phyloP scores from a whole-genome alignment of 1,284 basidiomycete species.

The Schizophyllum commune region DNA sequence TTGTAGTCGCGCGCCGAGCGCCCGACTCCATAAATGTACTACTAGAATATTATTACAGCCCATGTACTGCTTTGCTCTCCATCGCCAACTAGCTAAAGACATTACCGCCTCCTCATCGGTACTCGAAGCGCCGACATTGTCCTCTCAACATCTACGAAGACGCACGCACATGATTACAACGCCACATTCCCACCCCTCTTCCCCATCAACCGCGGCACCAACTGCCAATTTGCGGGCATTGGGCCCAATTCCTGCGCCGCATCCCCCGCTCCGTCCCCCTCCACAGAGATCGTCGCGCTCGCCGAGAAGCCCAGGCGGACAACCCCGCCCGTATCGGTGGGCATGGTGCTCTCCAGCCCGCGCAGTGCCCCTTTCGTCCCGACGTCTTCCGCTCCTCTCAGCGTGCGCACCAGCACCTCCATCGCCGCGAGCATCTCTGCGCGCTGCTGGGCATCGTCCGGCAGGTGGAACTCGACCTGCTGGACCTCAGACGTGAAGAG shows the following conservation, averaged over 20 bases:
- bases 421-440: background rate
- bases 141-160: too few relatives aligned
- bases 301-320: background rate
- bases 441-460: background rate
- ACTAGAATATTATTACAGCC: too few relatives aligned
- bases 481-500: background rate
- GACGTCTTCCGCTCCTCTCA: background rate
- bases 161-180: too few relatives aligned
- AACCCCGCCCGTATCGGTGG: background rate
- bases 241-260: background rate
- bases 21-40: too few relatives aligned
- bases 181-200: too few relatives aligned
- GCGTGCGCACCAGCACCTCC: background rate
- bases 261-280: background rate
- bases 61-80: background rate
- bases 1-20: too few relatives aligned
- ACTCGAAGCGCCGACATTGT: too few relatives aligned
- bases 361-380: too few relatives aligned
- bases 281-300: background rate
- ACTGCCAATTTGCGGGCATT: background rate
- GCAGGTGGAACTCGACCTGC: background rate
- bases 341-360: too few relatives aligned
- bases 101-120: too few relatives aligned
- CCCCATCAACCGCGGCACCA: background rate
- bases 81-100: background rate